A percentile compares a stretch with the other conserved stretches of the same genome.
These are phyloP conservation scores for Ceratorhiza oryzae-sativae DNA, from an alignment of 1,284 basidiomycete species.

Conservation along the genomic window DNA sequence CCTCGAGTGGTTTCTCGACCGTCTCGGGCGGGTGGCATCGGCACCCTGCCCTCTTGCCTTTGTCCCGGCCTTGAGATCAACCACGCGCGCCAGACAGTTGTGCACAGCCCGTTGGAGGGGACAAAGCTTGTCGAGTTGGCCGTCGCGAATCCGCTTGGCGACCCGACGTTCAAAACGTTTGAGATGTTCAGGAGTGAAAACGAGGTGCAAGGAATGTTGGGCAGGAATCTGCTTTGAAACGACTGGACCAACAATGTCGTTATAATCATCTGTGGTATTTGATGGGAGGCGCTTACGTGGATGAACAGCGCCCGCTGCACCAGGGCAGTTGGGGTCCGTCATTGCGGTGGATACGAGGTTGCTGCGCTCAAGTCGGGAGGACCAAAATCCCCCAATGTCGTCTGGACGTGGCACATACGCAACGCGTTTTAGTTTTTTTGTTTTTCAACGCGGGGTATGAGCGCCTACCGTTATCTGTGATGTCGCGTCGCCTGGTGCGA, in stretches of 20 bases:
- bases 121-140: neutral
- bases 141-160: neutral
- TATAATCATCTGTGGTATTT: neutral
- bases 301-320: neutral
- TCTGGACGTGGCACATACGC: neutral
- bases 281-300: neutral
- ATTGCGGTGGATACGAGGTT: neutral
- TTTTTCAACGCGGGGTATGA: no score
- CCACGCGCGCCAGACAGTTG: constrained; percentile 12
- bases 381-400: constrained; percentile 1
- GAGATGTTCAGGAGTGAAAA: neutral
- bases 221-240: neutral
- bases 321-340: neutral
- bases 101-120: constrained; percentile 2
- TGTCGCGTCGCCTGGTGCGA: neutral
- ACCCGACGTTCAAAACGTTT: neutral
- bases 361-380: neutral
- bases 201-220: neutral
- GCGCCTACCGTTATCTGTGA: constrained; percentile 1
- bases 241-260: neutral
- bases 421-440: neutral
- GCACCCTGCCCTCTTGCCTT: neutral
- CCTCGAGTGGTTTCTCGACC: neutral
- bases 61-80: neutral
- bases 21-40: neutral